A percentile compares a stretch with the other conserved stretches of the same genome.
These are phyloP conservation scores for Penicillium fuscoglaucum DNA, from an alignment of 2,329 filamentous ascomycete genomes.

Conservation along the genomic window DNA sequence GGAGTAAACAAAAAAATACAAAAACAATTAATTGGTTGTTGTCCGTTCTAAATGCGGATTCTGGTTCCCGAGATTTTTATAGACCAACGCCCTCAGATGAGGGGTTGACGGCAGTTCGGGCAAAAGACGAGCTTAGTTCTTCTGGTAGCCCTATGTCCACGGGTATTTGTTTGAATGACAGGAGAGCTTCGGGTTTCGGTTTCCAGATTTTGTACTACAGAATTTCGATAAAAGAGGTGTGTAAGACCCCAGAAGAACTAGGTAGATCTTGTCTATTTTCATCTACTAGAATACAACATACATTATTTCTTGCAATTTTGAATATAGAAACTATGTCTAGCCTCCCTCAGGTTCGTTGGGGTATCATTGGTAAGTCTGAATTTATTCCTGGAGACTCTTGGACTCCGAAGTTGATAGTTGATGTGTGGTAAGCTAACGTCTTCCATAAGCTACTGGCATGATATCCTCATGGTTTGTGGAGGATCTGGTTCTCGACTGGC, in stretches of 20 bases:
- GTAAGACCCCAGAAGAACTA: not conserved
- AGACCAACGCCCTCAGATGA: too few species aligned
- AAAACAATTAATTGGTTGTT: too few species aligned
- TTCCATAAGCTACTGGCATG: conserved; percentile 1
- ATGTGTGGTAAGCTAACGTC: not conserved
- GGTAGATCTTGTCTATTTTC: not conserved
- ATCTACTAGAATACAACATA: not conserved
- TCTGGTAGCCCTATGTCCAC: too few species aligned
- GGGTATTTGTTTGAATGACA: not conserved
- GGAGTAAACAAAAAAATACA: too few species aligned
- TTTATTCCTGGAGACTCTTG: not conserved
- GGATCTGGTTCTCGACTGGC: not conserved
- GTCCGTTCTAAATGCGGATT: not conserved
- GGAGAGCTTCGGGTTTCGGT: not conserved
- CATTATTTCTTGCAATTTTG: not conserved
- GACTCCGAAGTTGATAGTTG: not conserved
- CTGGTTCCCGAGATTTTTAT: not conserved
- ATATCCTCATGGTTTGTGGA: conserved; percentile 1
- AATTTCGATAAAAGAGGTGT: not conserved
- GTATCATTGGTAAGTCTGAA: not conserved
- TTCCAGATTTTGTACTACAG: not conserved
- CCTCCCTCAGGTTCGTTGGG: not conserved
- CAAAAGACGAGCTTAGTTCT: too few species aligned
- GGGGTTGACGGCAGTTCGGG: too few species aligned
- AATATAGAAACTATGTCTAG: not conserved